Percentiles rank a stretch among this genome's conserved stretches.
phyloP scores from a whole-genome alignment of 2,329 filamentous ascomycete genomes.

The Magnaporthiopsis incrustans region DNA sequence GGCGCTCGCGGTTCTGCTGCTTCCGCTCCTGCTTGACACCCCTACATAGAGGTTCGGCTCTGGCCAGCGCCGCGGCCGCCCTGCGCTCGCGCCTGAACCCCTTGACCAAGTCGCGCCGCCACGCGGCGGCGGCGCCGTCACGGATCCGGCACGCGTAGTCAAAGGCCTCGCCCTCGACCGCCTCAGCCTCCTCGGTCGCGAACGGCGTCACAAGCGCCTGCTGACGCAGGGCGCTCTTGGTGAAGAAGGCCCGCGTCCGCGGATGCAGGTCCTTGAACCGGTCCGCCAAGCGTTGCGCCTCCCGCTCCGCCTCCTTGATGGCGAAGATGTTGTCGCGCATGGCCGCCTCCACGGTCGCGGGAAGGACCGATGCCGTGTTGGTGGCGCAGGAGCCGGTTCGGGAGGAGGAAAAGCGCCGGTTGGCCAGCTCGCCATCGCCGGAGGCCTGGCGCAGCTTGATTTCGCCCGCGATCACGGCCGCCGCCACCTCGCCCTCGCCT shows the following conservation, averaged over 20 bases:
- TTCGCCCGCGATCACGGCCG: background rate
- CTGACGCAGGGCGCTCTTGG: no score
- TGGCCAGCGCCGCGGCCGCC: no score
- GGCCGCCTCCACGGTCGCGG: background rate
- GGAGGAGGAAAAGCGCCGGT: background rate
- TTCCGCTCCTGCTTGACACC: no score
- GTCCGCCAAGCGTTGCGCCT: no score
- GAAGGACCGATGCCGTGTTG: background rate
- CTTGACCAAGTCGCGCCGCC: background rate
- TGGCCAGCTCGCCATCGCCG: background rate
- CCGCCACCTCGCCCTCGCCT: background rate
- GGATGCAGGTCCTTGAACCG: no score
- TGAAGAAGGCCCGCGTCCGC: no score
- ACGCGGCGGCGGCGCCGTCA: background rate
- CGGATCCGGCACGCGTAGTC: background rate
- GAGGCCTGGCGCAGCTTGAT: background rate
- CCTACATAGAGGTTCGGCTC: no score
- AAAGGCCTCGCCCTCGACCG: background rate
- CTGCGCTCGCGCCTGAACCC: no score
- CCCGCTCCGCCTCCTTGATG: background rate
- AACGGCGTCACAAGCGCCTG: background rate
- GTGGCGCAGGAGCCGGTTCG: no score
- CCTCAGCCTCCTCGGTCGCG: background rate
- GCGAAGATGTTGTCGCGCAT: background rate
- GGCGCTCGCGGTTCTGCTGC: no score